phyloP scores from a whole-genome alignment of 257 asterid species.

The Solanum pinnatisectum region DNA sequence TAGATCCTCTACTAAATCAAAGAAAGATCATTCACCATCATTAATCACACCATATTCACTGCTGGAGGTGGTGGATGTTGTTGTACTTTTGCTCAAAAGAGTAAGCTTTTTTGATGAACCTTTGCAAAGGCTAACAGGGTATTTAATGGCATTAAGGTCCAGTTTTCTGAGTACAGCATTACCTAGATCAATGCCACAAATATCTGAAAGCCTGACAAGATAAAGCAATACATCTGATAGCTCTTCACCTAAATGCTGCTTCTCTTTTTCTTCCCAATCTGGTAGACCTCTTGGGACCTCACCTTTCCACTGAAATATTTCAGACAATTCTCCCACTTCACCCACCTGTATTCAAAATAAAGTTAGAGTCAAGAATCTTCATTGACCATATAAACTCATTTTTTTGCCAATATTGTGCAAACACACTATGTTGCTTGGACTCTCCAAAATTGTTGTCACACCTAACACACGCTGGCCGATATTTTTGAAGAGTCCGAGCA shows the following conservation, averaged over 20 bases:
- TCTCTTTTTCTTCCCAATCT: conserved; percentile 53
- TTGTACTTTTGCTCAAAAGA: not conserved
- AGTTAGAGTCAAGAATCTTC: not conserved
- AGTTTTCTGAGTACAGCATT: conserved; percentile 53
- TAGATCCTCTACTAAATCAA: not conserved
- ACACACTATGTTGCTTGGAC: not conserved
- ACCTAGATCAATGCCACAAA: conserved; percentile 53
- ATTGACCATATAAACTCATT: not conserved
- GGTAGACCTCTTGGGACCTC: conserved; percentile 55
- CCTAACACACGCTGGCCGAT: not conserved
- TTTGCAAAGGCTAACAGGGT: conserved; percentile 35
- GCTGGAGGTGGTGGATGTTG: not conserved
- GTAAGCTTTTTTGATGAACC: conserved; percentile 27
- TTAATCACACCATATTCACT: conserved; percentile 3
- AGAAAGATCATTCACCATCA: conserved; percentile 6
- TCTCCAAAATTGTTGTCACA: not conserved
- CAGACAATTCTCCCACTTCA: conserved; percentile 64
- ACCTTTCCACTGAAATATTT: conserved; percentile 68
- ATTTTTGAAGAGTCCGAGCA: not conserved
- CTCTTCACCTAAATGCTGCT: conserved; percentile 50
- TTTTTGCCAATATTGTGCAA: not conserved
- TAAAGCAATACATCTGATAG: conserved; percentile 58
- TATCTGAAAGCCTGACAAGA: conserved; percentile 44
- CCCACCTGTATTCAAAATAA: conserved; percentile 32
- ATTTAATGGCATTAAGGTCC: conserved; percentile 45